Percentiles rank a stretch among this genome's conserved stretches.
Evolutionary conservation across 2,329 filamentous ascomycete genomes (phyloP).

Genomic region (Paramyrothecium sp.): DNA sequence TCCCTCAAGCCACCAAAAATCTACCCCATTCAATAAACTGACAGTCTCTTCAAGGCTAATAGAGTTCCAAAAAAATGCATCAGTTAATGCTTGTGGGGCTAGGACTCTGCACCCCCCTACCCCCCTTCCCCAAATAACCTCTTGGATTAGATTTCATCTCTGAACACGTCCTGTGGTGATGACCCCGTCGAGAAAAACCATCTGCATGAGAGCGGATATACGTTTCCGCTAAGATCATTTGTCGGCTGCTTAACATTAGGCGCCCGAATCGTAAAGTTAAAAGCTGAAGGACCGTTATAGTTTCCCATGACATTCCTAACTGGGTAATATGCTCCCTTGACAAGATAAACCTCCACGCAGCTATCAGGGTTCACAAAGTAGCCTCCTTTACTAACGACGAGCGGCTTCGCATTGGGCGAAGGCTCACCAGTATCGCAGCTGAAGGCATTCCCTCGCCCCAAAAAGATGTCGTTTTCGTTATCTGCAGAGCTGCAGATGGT

Average conservation of each 20-base stretch:
- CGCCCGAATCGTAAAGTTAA: neutral
- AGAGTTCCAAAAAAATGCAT: neutral
- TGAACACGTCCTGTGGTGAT: neutral
- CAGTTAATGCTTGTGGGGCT: neutral
- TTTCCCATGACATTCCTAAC: slow-evolving; percentile 18
- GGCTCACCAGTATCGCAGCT: slow-evolving; percentile 8
- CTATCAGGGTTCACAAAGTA: slow-evolving; percentile 13
- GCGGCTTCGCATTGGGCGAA: slow-evolving; percentile 5
- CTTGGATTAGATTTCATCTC: neutral
- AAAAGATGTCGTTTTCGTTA: slow-evolving; percentile 18
- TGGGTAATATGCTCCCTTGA: slow-evolving; percentile 14
- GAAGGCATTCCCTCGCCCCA: slow-evolving; percentile 16
- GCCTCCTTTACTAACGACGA: slow-evolving; percentile 10
- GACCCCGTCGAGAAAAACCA: neutral
- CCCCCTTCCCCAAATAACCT: neutral
- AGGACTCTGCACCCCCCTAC: neutral
- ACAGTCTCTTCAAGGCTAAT: neutral
- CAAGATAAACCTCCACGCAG: slow-evolving; percentile 12
- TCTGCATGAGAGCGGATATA: neutral
- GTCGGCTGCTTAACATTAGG: neutral
- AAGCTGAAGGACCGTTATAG: slow-evolving; percentile 1
- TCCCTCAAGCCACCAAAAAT: neutral
- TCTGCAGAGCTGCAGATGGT: slow-evolving; percentile 17
- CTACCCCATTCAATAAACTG: neutral
- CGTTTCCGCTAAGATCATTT: neutral